These are phyloP conservation scores for Crithidia expoeki DNA, from an alignment of 208 protist genomes.

Conservation along the genomic window DNA sequence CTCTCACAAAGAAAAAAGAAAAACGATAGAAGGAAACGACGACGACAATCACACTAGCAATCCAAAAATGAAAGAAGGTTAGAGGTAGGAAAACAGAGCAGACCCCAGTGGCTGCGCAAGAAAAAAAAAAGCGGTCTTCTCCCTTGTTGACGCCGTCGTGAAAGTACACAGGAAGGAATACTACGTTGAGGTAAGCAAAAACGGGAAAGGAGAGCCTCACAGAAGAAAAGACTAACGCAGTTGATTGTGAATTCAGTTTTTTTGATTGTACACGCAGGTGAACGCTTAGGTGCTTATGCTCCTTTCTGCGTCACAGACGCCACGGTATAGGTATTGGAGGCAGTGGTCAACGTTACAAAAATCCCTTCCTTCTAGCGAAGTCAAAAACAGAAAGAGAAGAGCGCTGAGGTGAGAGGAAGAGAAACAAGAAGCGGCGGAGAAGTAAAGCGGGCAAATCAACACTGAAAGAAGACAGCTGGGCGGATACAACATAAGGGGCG, in stretches of 20 bases:
- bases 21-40: conserved; percentile 1
- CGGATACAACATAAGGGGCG: neutral
- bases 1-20: conserved; percentile 9
- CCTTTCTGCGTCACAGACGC: neutral
- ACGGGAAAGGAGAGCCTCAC: neutral
- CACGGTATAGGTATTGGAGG: neutral
- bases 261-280: neutral
- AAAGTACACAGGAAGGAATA: neutral
- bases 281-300: neutral
- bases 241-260: neutral
- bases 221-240: neutral
- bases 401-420: neutral
- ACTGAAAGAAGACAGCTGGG: neutral
- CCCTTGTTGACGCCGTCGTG: neutral
- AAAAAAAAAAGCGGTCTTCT: neutral
- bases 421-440: neutral
- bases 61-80: neutral
- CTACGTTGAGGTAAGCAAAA: neutral
- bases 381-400: neutral
- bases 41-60: too few relatives aligned
- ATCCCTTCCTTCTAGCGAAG: neutral
- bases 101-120: neutral
- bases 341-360: neutral
- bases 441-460: neutral
- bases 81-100: neutral